phyloP scores from a whole-genome alignment of 1,284 basidiomycete species.

The Ceratobasidium sp. region DNA sequence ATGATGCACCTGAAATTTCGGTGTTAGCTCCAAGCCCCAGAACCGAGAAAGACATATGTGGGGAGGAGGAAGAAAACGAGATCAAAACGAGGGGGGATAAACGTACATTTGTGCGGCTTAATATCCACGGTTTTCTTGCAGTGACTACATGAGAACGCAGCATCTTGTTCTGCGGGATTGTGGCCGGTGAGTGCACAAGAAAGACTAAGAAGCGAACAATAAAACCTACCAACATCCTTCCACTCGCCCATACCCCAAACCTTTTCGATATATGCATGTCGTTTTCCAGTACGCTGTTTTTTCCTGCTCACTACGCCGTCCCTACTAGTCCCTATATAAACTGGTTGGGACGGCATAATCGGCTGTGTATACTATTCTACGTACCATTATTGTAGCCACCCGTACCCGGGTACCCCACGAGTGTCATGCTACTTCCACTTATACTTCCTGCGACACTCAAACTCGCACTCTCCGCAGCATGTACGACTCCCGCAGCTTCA shows the following conservation, averaged over 20 bases:
- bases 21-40: slow-evolving; percentile 36
- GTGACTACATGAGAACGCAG: slow-evolving; percentile 79
- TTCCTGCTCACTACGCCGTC: slow-evolving; percentile 33
- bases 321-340: slow-evolving; percentile 10
- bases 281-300: slow-evolving; percentile 56
- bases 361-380: no score
- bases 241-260: slow-evolving; percentile 82
- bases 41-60: not conserved
- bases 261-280: slow-evolving; percentile 88
- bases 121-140: slow-evolving; percentile 73
- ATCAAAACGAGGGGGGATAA: not conserved
- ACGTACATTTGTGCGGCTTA: slow-evolving; percentile 82
- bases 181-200: not conserved
- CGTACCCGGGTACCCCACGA: slow-evolving; percentile 19
- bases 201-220: not conserved
- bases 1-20: slow-evolving; percentile 66
- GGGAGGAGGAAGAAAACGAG: not conserved
- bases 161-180: slow-evolving; percentile 72
- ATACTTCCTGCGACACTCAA: slow-evolving; percentile 20
- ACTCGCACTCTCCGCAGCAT: slow-evolving; percentile 68
- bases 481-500: slow-evolving; percentile 79
- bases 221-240: slow-evolving; percentile 83
- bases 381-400: not conserved
- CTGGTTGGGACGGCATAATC: not conserved
- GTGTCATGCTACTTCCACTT: slow-evolving; percentile 32